These are phyloP conservation scores for Trypanosoma mega DNA, from an alignment of 208 protist genomes.

Conservation along the genomic window DNA sequence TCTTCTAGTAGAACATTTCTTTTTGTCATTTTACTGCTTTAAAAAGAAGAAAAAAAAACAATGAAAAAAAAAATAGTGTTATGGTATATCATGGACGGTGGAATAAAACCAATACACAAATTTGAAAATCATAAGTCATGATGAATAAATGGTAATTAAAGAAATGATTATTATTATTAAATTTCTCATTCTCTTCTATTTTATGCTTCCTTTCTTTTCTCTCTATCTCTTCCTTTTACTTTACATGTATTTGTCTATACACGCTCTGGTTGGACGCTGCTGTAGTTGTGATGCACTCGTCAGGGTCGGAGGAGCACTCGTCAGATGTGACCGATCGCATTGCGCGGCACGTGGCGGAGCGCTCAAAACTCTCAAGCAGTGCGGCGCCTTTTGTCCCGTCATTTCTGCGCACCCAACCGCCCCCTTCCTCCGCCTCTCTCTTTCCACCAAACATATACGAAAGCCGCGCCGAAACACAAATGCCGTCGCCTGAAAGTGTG, in stretches of 20 bases:
- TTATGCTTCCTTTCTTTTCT: conserved; percentile 16
- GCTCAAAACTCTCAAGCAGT: conserved; percentile 47
- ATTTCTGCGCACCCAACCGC: conserved; percentile 31
- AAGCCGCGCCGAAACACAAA: not conserved
- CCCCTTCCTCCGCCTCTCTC: too few species aligned
- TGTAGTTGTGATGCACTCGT: too few species aligned
- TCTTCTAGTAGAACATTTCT: too few species aligned
- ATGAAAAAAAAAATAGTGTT: too few species aligned
- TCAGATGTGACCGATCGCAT: conserved; percentile 5
- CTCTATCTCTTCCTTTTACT: conserved; percentile 14
- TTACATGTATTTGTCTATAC: conserved; percentile 6
- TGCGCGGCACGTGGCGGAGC: conserved; percentile 13
- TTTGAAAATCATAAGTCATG: too few species aligned
- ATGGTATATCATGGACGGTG: too few species aligned
- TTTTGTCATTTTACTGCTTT: too few species aligned
- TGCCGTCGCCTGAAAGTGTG: conserved; percentile 1
- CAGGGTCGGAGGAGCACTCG: too few species aligned
- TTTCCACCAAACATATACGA: not conserved
- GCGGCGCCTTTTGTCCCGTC: conserved; percentile 60
- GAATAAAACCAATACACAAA: too few species aligned
- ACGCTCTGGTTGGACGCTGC: not conserved
- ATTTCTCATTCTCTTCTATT: conserved; percentile 4
- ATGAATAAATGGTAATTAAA: not conserved
- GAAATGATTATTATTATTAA: conserved; percentile 2
- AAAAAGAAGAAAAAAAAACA: too few species aligned